Percentiles rank a stretch among this genome's conserved stretches.
phyloP scores from a whole-genome alignment of 2,329 filamentous ascomycete genomes.

The Apiospora hydei region DNA sequence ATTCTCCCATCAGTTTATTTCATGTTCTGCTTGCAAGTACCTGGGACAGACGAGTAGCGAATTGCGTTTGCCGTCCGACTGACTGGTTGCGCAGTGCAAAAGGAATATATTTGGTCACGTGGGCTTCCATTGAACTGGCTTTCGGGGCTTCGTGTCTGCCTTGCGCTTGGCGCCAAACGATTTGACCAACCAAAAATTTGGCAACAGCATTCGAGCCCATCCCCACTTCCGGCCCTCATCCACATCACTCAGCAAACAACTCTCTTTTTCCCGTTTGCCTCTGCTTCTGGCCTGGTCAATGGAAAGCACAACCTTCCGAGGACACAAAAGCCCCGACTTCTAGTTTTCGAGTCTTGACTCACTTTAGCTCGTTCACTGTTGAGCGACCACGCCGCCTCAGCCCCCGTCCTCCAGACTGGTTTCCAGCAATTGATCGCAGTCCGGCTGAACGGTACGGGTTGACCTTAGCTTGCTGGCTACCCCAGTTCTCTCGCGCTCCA shows the following conservation, averaged over 20 bases:
- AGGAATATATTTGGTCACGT: not conserved
- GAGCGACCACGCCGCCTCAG: not conserved
- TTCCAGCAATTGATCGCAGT: not conserved
- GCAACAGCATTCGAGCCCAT: not conserved
- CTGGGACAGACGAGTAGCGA: not conserved
- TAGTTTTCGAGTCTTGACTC: not conserved
- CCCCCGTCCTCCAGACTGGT: not conserved
- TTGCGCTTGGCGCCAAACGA: not conserved
- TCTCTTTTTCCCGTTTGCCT: not conserved
- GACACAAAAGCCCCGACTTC: not conserved
- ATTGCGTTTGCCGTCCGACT: not conserved
- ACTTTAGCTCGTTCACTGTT: not conserved
- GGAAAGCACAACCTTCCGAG: not conserved
- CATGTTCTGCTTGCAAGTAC: too few relatives aligned
- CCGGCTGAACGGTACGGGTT: not conserved
- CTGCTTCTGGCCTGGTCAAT: not conserved
- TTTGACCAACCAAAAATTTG: not conserved
- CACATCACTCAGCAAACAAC: constrained; percentile 17
- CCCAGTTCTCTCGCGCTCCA: not conserved
- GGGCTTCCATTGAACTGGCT: not conserved
- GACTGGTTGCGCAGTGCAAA: not conserved
- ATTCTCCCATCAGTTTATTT: not conserved
- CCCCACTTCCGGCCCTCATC: constrained; percentile 5
- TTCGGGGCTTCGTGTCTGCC: constrained; percentile 7
- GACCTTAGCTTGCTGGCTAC: not conserved